phyloP scores from a whole-genome alignment of 2,329 filamentous ascomycete species.

The Metarhizium anisopliae region DNA sequence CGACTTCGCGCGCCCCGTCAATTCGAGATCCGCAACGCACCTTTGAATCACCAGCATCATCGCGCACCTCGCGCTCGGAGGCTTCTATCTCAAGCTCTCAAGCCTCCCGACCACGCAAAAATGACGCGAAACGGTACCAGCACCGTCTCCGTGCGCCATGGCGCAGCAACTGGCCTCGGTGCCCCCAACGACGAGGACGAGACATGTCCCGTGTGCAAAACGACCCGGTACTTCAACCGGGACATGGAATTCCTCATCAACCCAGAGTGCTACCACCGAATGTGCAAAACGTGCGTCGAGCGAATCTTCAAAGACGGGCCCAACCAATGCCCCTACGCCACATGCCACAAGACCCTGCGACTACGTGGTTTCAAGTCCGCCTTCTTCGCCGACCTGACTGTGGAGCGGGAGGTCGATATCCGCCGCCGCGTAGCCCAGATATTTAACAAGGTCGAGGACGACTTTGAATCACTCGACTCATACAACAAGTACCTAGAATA shows the following conservation, averaged over 20 bases:
- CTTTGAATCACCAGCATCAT: neutral
- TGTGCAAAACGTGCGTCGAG: slow-evolving; percentile 94
- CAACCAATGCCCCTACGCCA: slow-evolving; percentile 83
- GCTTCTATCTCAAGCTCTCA: neutral
- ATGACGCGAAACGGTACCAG: slow-evolving; percentile 20
- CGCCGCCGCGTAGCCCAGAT: slow-evolving; percentile 67
- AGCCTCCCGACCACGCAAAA: neutral
- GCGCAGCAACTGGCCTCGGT: slow-evolving; percentile 7
- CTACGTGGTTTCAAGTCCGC: slow-evolving; percentile 77
- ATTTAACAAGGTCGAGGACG: slow-evolving; percentile 83
- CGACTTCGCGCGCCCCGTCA: no score
- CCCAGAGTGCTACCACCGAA: slow-evolving; percentile 97
- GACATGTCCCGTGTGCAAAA: slow-evolving; percentile 96
- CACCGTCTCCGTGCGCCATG: slow-evolving; percentile 21
- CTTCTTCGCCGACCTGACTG: slow-evolving; percentile 79
- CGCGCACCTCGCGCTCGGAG: neutral
- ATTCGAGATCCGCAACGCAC: neutral
- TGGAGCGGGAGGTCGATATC: slow-evolving; percentile 93
- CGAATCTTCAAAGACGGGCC: slow-evolving; percentile 89
- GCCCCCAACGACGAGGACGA: slow-evolving; percentile 40
- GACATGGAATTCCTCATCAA: slow-evolving; percentile 95
- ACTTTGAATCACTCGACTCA: slow-evolving; percentile 74
- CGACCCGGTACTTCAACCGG: slow-evolving; percentile 86
- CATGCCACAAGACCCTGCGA: slow-evolving; percentile 78
- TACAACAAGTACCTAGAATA: slow-evolving; percentile 95